phyloP scores from a whole-genome alignment of 164 flowering plant genomes.

The Paratinospora sagittata region DNA sequence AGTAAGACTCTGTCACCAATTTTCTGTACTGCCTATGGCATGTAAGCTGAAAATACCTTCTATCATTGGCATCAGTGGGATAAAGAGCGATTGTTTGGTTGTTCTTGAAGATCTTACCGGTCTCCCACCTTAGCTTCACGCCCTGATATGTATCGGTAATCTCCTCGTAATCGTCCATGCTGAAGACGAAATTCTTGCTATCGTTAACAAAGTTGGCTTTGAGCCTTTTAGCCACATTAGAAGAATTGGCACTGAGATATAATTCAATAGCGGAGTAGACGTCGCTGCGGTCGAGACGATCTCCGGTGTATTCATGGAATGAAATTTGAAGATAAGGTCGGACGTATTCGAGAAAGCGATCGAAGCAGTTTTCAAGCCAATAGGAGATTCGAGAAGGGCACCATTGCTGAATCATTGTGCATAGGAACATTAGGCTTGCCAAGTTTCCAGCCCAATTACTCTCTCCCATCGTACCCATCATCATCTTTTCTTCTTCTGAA shows the following conservation, averaged over 20 bases:
- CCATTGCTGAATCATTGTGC: constrained; percentile 20
- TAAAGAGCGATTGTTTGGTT: constrained; percentile 17
- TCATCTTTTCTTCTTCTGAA: too few relatives aligned
- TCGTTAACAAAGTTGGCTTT: constrained; percentile 34
- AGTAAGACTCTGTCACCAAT: constrained; percentile 21
- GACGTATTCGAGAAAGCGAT: too few relatives aligned
- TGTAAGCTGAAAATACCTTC: constrained; percentile 20
- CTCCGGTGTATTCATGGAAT: constrained; percentile 36
- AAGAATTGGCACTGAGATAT: constrained; percentile 34
- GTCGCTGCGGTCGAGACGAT: constrained; percentile 27
- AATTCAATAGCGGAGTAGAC: constrained; percentile 33
- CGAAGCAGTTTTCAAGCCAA: background rate
- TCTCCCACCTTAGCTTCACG: constrained; percentile 38
- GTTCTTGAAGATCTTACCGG: constrained; percentile 8
- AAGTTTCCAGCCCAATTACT: too few relatives aligned
- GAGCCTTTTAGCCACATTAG: constrained; percentile 34
- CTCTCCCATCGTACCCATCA: too few relatives aligned
- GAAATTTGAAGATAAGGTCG: constrained; percentile 24
- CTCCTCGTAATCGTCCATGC: constrained; percentile 53
- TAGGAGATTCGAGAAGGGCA: constrained; percentile 12
- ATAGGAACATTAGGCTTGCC: constrained; percentile 11
- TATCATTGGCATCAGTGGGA: constrained; percentile 20
- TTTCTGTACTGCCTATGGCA: constrained; percentile 27
- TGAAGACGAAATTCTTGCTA: constrained; percentile 29
- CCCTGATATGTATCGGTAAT: constrained; percentile 45